phyloP scores from a whole-genome alignment of 768 basidiomycete species.

The Pleurotus citrinopileatus region DNA sequence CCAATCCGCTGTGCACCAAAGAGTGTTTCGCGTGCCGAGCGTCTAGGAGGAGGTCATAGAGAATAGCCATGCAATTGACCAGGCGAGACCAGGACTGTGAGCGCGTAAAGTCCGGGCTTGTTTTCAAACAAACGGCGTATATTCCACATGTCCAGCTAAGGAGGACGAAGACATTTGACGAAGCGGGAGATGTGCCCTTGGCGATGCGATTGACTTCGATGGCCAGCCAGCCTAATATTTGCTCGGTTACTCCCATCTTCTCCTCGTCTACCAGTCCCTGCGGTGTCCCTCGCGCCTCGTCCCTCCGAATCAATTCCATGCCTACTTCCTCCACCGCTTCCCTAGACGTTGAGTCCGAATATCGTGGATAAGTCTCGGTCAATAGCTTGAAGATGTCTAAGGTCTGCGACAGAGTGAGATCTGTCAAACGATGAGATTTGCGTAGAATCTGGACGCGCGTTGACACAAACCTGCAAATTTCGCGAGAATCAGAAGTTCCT shows the following conservation, averaged over 20 bases:
- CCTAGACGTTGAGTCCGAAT: slow-evolving; percentile 68
- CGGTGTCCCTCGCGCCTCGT: slow-evolving; percentile 47
- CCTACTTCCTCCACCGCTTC: slow-evolving; percentile 69
- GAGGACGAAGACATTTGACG: slow-evolving; percentile 64
- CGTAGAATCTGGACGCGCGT: background rate
- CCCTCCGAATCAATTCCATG: slow-evolving; percentile 59
- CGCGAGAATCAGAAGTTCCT: slow-evolving; percentile 56
- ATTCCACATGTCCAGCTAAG: slow-evolving; percentile 69
- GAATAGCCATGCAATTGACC: slow-evolving; percentile 50
- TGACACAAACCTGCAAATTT: slow-evolving; percentile 51
- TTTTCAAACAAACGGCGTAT: slow-evolving; percentile 48
- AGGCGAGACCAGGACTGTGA: slow-evolving; percentile 52
- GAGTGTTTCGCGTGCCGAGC: slow-evolving; percentile 53
- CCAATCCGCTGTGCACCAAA: slow-evolving; percentile 57
- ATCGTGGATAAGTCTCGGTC: slow-evolving; percentile 75
- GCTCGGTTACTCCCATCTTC: slow-evolving; percentile 61
- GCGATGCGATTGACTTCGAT: slow-evolving; percentile 60
- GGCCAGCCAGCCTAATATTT: slow-evolving; percentile 74
- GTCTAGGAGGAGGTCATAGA: slow-evolving; percentile 55
- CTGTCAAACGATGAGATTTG: slow-evolving; percentile 30
- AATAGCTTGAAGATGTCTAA: slow-evolving; percentile 73
- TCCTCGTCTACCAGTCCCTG: slow-evolving; percentile 36
- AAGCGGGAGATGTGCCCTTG: slow-evolving; percentile 51
- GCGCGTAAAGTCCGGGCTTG: slow-evolving; percentile 41
- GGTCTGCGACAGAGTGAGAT: slow-evolving; percentile 55